These are phyloP conservation scores for Coelastrella sp. DNA, from an alignment of 139 green algal species.

Conservation along the genomic window DNA sequence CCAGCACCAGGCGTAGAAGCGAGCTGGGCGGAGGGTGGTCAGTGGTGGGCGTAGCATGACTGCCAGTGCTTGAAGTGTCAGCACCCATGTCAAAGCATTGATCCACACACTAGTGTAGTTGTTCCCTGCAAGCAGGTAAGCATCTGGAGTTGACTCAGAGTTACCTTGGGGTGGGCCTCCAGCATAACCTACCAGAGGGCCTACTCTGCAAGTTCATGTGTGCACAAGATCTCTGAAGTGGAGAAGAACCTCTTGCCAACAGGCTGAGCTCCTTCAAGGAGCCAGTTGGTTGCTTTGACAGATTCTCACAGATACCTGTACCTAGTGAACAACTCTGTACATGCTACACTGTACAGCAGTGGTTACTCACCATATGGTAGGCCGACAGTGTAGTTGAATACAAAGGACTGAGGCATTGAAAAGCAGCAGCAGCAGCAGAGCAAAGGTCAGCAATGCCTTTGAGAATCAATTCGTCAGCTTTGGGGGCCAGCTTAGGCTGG, in stretches of 20 bases:
- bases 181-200: background rate
- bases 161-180: background rate
- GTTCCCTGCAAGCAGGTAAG: conserved; percentile 9
- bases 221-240: too few species aligned
- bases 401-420: background rate
- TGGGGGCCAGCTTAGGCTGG: background rate
- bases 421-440: background rate
- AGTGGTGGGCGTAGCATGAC: background rate
- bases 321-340: background rate
- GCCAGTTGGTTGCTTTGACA: background rate
- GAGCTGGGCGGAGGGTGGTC: background rate
- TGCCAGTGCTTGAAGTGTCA: background rate
- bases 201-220: background rate
- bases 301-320: background rate
- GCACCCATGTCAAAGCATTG: background rate
- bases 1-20: background rate
- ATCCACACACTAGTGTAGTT: conserved; percentile 15
- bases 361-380: background rate
- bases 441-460: background rate
- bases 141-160: background rate
- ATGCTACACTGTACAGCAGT: background rate
- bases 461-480: background rate
- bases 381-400: background rate
- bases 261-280: too few species aligned
- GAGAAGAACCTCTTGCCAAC: too few species aligned